phyloP scores from a whole-genome alignment of 768 basidiomycete species.

The Leccinum longicurvipes region DNA sequence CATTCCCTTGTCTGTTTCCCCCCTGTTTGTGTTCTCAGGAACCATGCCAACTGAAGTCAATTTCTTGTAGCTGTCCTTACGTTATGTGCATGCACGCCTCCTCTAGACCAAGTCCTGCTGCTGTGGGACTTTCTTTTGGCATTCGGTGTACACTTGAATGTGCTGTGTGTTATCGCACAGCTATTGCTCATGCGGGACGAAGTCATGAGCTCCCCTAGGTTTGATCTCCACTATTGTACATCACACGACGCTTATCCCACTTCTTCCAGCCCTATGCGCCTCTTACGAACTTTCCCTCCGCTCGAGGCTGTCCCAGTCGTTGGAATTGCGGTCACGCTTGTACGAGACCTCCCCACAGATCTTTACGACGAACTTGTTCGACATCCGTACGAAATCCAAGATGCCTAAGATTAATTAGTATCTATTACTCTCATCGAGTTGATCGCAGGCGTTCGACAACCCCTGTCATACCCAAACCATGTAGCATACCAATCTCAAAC shows the following conservation, averaged over 20 bases:
- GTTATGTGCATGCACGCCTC: slow-evolving; percentile 94
- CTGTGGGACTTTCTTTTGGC: slow-evolving; percentile 98
- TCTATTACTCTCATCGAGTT: slow-evolving; percentile 3
- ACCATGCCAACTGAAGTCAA: neutral
- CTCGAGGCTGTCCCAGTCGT: slow-evolving; percentile 85
- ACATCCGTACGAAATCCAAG: slow-evolving; percentile 69
- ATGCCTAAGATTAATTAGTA: slow-evolving; percentile 11
- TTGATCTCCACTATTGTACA: slow-evolving; percentile 17
- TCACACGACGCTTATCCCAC: neutral
- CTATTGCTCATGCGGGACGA: slow-evolving; percentile 86
- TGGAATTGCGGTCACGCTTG: slow-evolving; percentile 90
- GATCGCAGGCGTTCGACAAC: slow-evolving; percentile 10
- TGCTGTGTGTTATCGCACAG: slow-evolving; percentile 96
- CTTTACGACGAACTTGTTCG: slow-evolving; percentile 86
- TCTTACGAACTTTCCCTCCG: slow-evolving; percentile 90
- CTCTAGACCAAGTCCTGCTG: slow-evolving; percentile 89
- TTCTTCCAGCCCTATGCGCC: slow-evolving; percentile 78
- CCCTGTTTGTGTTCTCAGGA: neutral
- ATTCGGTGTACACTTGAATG: slow-evolving; percentile 94
- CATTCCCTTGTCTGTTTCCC: slow-evolving; percentile 81
- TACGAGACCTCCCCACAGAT: slow-evolving; percentile 83
- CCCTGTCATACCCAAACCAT: slow-evolving; percentile 12
- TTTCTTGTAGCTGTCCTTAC: slow-evolving; percentile 75
- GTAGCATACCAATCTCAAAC: slow-evolving; percentile 23
- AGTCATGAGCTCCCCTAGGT: slow-evolving; percentile 87